phyloP scores from a whole-genome alignment of 305 asterid species.

The Lippia alba region DNA sequence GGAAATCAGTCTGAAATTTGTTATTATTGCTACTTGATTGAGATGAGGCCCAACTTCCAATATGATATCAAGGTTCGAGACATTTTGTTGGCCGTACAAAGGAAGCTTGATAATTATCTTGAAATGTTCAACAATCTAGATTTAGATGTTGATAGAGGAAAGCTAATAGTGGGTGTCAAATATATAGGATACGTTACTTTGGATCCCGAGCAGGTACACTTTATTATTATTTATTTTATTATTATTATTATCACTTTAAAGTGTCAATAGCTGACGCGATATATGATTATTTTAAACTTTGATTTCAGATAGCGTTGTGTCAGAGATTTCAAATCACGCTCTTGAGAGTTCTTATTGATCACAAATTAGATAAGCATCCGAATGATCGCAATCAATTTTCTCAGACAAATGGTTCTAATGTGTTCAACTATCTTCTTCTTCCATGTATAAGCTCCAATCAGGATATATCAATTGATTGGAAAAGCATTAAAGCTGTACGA shows the following conservation, averaged over 20 bases:
- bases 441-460: constrained; percentile 44
- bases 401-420: constrained; percentile 28
- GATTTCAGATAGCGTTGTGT: constrained; percentile 58
- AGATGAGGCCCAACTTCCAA: constrained; percentile 43
- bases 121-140: constrained; percentile 43
- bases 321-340: constrained; percentile 62
- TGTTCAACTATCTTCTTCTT: constrained; percentile 67
- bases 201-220: constrained; percentile 52
- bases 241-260: not conserved
- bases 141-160: constrained; percentile 61
- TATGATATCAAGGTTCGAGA: constrained; percentile 51
- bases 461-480: constrained; percentile 58
- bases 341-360: constrained; percentile 60
- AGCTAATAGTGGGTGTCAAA: constrained; percentile 40
- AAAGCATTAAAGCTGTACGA: constrained; percentile 44
- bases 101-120: constrained; percentile 49
- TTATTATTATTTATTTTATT: constrained; percentile 12
- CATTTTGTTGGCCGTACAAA: constrained; percentile 57
- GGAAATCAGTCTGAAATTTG: constrained; percentile 29
- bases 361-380: constrained; percentile 42
- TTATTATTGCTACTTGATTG: constrained; percentile 59
- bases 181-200: constrained; percentile 42
- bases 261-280: constrained; percentile 9
- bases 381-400: constrained; percentile 37
- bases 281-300: constrained; percentile 18